Evolutionary conservation across 2,329 filamentous ascomycete species (phyloP), one percentile per base, ranked within the genome.

Genomic region (Incumbomyces delicatus): DNA sequence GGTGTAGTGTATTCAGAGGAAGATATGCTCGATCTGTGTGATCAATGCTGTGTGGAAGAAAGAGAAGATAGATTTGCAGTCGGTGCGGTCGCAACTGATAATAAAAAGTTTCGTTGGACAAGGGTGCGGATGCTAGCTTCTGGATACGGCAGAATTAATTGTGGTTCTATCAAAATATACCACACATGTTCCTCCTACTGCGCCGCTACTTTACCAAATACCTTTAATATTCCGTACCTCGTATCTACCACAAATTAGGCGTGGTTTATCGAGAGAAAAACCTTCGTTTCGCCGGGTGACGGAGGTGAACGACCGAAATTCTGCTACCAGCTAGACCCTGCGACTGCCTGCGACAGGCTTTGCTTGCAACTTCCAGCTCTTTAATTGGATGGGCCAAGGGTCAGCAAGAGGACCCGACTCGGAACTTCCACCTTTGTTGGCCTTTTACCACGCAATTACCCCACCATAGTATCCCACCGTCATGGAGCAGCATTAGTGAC

Each of bases 1-100:
- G 6, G 27, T 16, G 8, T n/a, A 27, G 10, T n/a, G 12, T 39
- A 20, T 12, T 36, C 5, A 10, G 33, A 29, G 10, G 7, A 41
- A 30, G 13, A 39, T 27, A 29, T 16, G 34, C 5, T 27, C 22
- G 13, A 32, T 30, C 13, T 27, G 27, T 11, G 14, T 11, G n/a
- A 31, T 33, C 30, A 18, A 12, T 37, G 7, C 20, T 5, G 30
- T n/a, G 35, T 14, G 40, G 14, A 44, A 42, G 38, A 38, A 20
- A 41, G 44, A 43, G 40, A 29, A 38, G 30, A 47, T 13, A 34
- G 34, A 34, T 33, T 22, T 6, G 34, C 18, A 38, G 12, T 13
- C 27, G 18, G 42, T 30, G 42, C 42, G 30, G 34, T 31, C 22
- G 34, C 20, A 31, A 38, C 27, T 37, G 42, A 45, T 45, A 45